phyloP scores from a whole-genome alignment of 2,329 filamentous ascomycete species.

The Paracorniculantispora psalliotae region DNA sequence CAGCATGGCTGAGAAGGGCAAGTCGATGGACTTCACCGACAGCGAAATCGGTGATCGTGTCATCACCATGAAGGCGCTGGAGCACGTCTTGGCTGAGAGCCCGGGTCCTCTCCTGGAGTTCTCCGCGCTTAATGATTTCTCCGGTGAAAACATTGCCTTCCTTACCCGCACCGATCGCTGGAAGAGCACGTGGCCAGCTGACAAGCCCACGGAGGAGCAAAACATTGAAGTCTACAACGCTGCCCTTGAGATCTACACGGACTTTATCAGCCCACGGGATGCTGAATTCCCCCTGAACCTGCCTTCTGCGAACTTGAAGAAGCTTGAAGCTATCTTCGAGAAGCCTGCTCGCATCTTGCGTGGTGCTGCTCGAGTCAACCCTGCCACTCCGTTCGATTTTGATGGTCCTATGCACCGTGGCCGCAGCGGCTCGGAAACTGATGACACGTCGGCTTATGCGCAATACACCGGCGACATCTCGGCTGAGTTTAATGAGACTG shows the following conservation, averaged over 20 bases:
- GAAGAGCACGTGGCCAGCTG: constrained; percentile 25
- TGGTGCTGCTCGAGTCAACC: constrained; percentile 22
- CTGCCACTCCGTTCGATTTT: constrained; percentile 18
- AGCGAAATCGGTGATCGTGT: constrained; percentile 35
- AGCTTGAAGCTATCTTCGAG: constrained; percentile 40
- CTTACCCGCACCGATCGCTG: constrained; percentile 43
- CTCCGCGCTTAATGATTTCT: constrained; percentile 50
- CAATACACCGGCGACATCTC: constrained; percentile 10
- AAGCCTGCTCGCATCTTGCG: constrained; percentile 31
- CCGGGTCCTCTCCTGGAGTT: constrained; percentile 45
- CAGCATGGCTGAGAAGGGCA: constrained; percentile 27
- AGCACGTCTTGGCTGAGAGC: constrained; percentile 42
- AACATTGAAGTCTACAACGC: constrained; percentile 31
- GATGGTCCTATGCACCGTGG: background rate
- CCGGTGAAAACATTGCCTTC: constrained; percentile 55
- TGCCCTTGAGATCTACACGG: constrained; percentile 44
- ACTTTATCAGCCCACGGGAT: constrained; percentile 41
- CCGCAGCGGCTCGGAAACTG: constrained; percentile 2
- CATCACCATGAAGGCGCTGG: constrained; percentile 48
- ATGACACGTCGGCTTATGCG: background rate
- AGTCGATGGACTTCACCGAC: constrained; percentile 20
- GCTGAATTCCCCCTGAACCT: constrained; percentile 50
- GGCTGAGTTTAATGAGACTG: background rate
- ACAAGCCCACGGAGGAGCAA: background rate
- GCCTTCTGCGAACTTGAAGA: constrained; percentile 36